Conservation (phyloP, 192 early-diverging fungal species). For the Bifiguratus adelaidae region DNA sequence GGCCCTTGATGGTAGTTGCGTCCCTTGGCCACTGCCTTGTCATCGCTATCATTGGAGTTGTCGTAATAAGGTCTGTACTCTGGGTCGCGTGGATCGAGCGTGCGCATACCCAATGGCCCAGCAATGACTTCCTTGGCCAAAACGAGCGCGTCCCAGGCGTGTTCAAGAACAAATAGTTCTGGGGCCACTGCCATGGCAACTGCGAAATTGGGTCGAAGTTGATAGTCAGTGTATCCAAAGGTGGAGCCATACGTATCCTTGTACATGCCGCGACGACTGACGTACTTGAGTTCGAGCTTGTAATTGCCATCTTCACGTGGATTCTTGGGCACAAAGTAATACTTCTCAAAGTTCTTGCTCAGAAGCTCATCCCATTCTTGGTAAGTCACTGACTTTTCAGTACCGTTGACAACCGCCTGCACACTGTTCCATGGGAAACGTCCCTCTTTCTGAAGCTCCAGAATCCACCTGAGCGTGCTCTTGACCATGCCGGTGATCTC, state of each 20-base stretch:
- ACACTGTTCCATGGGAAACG: constrained; percentile 36
- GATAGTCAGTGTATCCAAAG: constrained; percentile 74
- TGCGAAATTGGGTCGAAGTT: constrained; percentile 86
- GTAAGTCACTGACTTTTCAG: constrained; percentile 38
- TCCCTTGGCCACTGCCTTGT: constrained; percentile 84
- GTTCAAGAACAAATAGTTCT: constrained; percentile 76
- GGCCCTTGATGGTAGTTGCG: constrained; percentile 92
- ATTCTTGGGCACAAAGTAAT: constrained; percentile 88
- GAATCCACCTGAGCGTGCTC: constrained; percentile 76
- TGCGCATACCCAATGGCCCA: constrained; percentile 90
- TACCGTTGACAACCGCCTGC: constrained; percentile 18
- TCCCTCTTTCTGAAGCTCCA: constrained; percentile 28
- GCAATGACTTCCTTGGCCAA: constrained; percentile 56
- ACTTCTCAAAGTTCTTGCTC: constrained; percentile 71
- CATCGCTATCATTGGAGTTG: constrained; percentile 81
- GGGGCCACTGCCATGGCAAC: constrained; percentile 93
- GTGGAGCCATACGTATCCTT: constrained; percentile 77
- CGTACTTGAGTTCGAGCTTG: constrained; percentile 43
- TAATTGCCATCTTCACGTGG: constrained; percentile 48
- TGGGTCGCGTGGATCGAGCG: constrained; percentile 88
- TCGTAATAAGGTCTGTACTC: constrained; percentile 92
- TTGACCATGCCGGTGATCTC: constrained; percentile 92
- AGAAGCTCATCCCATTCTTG: constrained; percentile 73
- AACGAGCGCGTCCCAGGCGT: constrained; percentile 60
- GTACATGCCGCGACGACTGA: constrained; percentile 89